A percentile compares a stretch with the other conserved stretches of the same genome.
phyloP scores from a whole-genome alignment of 495 filamentous ascomycete species.

The Xylaria telfairii region DNA sequence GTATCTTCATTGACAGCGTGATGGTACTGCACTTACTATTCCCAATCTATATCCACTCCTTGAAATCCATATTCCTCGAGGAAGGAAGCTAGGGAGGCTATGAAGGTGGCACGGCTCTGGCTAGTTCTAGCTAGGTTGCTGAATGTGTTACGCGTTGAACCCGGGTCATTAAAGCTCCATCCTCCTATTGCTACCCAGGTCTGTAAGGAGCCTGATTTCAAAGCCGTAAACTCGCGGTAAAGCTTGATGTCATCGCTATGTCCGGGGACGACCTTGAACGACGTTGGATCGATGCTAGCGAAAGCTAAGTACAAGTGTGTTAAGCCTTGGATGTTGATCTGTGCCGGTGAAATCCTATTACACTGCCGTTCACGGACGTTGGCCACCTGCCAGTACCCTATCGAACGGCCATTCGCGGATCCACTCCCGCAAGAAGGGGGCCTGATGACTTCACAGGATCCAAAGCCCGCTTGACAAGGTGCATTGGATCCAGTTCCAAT shows the following conservation, averaged over 20 bases:
- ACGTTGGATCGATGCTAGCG: neutral
- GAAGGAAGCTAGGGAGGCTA: conserved; percentile 47
- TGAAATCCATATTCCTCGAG: conserved; percentile 57
- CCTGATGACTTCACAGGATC: too few species aligned
- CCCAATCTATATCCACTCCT: conserved; percentile 67
- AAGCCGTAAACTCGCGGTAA: neutral
- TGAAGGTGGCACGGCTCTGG: conserved; percentile 50
- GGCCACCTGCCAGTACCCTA: neutral
- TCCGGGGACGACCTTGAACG: neutral
- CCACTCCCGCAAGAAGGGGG: neutral
- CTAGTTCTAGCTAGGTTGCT: conserved; percentile 28
- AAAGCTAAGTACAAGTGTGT: neutral
- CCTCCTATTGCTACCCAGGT: neutral
- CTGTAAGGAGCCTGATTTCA: neutral
- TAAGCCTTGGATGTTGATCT: neutral
- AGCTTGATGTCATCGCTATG: neutral
- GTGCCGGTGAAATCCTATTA: neutral
- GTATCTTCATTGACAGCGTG: too few species aligned
- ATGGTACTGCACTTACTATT: too few species aligned
- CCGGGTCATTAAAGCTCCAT: neutral
- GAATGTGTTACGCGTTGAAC: conserved; percentile 25
- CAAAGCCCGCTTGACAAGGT: neutral
- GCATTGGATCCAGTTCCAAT: neutral
- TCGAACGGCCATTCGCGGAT: neutral
- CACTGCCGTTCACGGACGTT: neutral